Evolutionary conservation across 2,329 filamentous ascomycete genomes (phyloP).

Genomic region (Verticillium isaacii): DNA sequence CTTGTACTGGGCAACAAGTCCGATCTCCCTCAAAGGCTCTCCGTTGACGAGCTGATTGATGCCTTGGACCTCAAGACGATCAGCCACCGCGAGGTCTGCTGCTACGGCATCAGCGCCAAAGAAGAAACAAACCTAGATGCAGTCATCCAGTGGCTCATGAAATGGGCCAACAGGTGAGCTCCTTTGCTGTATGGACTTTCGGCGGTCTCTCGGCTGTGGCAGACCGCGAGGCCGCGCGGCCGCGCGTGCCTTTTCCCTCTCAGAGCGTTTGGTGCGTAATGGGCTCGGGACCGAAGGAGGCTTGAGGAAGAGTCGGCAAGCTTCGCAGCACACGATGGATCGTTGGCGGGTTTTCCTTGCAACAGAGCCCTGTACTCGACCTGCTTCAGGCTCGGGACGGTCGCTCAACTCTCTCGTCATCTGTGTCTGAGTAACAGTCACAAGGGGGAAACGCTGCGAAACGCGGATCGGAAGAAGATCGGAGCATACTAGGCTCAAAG

Average conservation of each 20-base stretch:
- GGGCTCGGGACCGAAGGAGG: not conserved
- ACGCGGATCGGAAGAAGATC: not conserved
- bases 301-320: not conserved
- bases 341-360: not conserved
- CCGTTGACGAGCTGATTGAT: conserved; percentile 93
- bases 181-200: not conserved
- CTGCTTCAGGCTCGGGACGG: not conserved
- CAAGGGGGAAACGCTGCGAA: not conserved
- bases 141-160: conserved; percentile 94
- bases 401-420: not conserved
- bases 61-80: conserved; percentile 85
- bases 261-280: not conserved
- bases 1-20: conserved; percentile 97
- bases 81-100: conserved; percentile 89
- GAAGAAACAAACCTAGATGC: conserved; percentile 98
- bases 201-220: not conserved
- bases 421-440: not conserved
- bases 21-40: conserved; percentile 83
- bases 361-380: not conserved
- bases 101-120: conserved; percentile 97
- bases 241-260: not conserved
- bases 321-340: not conserved
- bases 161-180: conserved; percentile 69
- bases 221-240: not conserved
- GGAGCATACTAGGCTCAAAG: not conserved